These are phyloP conservation scores for Wickerhamiella cacticola DNA, from an alignment of 805 yeast genomes.

Conservation along the genomic window DNA sequence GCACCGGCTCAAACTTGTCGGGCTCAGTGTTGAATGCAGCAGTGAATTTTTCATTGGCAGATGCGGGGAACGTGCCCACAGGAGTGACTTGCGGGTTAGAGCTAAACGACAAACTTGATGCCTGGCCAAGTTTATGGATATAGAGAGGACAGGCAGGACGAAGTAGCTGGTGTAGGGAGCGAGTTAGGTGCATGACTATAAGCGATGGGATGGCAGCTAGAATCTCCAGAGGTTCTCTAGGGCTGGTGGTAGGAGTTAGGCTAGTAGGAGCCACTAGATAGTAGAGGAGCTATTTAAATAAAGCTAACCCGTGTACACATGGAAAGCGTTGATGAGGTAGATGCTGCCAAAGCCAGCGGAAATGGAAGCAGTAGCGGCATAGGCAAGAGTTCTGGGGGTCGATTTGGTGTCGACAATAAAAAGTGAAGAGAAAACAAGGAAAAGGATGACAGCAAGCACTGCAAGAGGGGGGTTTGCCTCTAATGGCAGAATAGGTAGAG, in stretches of 20 bases:
- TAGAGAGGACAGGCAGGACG: conserved; percentile 14
- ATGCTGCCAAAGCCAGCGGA: conserved; percentile 32
- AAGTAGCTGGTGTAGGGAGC: not conserved
- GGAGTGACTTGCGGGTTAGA: conserved; percentile 19
- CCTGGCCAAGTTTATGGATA: conserved; percentile 8
- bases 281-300: not conserved
- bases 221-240: no score
- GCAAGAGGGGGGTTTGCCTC: conserved; percentile 22
- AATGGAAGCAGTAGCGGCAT: conserved; percentile 29
- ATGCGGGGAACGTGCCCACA: conserved; percentile 24
- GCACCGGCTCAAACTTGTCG: conserved; percentile 18
- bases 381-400: conserved; percentile 20
- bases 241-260: conserved; percentile 13
- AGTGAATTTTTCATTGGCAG: conserved; percentile 15
- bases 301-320: conserved; percentile 34
- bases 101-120: conserved; percentile 18
- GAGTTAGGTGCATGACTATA: conserved; percentile 8
- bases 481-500: conserved; percentile 22
- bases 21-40: conserved; percentile 18
- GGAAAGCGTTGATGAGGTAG: conserved; percentile 35
- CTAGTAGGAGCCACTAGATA: not conserved
- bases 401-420: conserved; percentile 20
- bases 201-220: no score
- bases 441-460: conserved; percentile 12
- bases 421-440: conserved; percentile 20